Conservation (phyloP, 805 yeast genomes). For the Starmerella cellae region DNA sequence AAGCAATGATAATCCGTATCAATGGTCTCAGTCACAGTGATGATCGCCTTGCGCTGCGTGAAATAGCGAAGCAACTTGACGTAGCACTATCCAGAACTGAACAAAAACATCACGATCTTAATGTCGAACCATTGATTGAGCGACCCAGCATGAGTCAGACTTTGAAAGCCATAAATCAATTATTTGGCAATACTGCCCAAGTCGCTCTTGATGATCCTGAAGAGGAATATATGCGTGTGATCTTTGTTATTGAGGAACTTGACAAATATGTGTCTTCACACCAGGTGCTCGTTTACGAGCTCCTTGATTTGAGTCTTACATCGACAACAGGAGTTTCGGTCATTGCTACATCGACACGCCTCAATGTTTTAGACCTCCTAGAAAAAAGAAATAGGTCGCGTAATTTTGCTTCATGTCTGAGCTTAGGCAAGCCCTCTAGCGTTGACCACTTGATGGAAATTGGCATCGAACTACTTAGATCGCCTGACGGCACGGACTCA, state of each 20-base stretch:
- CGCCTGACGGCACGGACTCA: conserved; percentile 22
- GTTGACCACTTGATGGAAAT: conserved; percentile 40
- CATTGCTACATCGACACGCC: conserved; percentile 61
- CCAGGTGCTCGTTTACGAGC: conserved; percentile 74
- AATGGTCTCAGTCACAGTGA: conserved; percentile 62
- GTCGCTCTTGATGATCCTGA: conserved; percentile 8
- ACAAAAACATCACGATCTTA: conserved; percentile 19
- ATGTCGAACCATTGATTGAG: conserved; percentile 18
- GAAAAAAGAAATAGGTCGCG: conserved; percentile 88
- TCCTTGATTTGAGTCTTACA: conserved; percentile 74
- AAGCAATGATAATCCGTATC: conserved; percentile 49
- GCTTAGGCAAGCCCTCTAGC: conserved; percentile 39
- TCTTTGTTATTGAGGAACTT: conserved; percentile 74
- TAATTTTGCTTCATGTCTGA: conserved; percentile 66
- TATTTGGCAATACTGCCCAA: conserved; percentile 21
- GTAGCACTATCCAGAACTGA: conserved; percentile 25
- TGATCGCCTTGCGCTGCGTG: conserved; percentile 68
- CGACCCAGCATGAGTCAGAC: conserved; percentile 24
- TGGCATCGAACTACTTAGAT: conserved; percentile 32
- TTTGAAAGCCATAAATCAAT: conserved; percentile 20
- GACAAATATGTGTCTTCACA: conserved; percentile 62
- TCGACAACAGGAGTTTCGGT: conserved; percentile 63
- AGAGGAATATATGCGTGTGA: conserved; percentile 28
- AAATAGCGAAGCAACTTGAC: conserved; percentile 76
- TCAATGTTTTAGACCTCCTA: conserved; percentile 63